phyloP scores from a whole-genome alignment of 2,329 filamentous ascomycete genomes.

The Trichoderma endophyticum region DNA sequence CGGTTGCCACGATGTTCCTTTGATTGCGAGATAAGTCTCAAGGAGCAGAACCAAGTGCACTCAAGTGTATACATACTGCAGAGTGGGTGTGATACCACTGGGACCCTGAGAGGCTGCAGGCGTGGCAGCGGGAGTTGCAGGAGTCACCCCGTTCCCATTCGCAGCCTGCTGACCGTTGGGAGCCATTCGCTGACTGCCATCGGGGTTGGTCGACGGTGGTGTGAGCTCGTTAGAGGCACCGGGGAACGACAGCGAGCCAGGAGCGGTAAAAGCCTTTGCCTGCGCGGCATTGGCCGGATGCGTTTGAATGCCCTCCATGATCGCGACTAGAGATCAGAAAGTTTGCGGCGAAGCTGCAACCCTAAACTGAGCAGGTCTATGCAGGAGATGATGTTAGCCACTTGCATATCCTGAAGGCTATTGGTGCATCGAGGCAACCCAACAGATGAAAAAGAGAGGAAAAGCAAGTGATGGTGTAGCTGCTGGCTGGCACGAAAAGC shows the following conservation, averaged over 20 bases:
- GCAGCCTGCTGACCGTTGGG: conserved; percentile 54
- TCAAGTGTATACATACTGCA: conserved; percentile 81
- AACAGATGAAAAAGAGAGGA: background rate
- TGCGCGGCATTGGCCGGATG: conserved; percentile 89
- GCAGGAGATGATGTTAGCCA: conserved; percentile 27
- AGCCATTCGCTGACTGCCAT: conserved; percentile 37
- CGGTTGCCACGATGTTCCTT: conserved; percentile 99
- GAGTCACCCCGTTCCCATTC: conserved; percentile 77
- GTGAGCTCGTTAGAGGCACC: conserved; percentile 79
- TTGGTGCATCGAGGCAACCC: background rate
- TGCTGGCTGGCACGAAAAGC: background rate
- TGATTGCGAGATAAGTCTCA: conserved; percentile 51
- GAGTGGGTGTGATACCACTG: conserved; percentile 85
- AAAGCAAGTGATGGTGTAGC: background rate
- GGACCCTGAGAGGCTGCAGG: conserved; percentile 78
- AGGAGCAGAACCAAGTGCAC: conserved; percentile 33
- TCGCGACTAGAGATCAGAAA: conserved; percentile 34
- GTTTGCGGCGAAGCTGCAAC: conserved; percentile 8
- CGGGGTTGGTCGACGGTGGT: conserved; percentile 71
- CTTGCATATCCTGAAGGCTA: conserved; percentile 3
- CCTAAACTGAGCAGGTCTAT: conserved; percentile 35
- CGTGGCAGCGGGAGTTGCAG: conserved; percentile 86
- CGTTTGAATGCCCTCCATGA: conserved; percentile 86
- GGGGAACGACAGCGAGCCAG: conserved; percentile 88
- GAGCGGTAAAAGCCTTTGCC: conserved; percentile 92